phyloP scores from a whole-genome alignment of 495 filamentous ascomycete genomes.

The Aspergillus mulundensis region DNA sequence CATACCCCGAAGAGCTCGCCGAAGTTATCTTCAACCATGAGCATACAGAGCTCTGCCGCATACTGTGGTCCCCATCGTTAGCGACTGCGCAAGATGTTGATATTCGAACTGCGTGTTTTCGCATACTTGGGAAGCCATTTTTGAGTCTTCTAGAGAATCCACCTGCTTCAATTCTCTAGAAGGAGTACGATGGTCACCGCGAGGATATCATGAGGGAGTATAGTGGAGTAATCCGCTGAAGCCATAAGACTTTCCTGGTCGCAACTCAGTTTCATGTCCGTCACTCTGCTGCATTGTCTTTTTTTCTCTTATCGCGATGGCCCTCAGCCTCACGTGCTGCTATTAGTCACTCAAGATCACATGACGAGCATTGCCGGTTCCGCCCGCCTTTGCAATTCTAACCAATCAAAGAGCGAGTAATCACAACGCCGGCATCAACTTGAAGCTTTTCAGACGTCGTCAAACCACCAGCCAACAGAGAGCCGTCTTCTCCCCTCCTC shows the following conservation, averaged over 20 bases:
- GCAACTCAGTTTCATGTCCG: not conserved
- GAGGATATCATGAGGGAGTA: slow-evolving; percentile 34
- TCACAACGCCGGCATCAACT: slow-evolving; percentile 40
- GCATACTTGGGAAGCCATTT: slow-evolving; percentile 54
- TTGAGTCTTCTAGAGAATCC: slow-evolving; percentile 60
- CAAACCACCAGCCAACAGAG: slow-evolving; percentile 21
- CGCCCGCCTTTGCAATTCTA: slow-evolving; percentile 38
- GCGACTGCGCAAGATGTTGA: slow-evolving; percentile 23
- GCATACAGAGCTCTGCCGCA: slow-evolving; percentile 75
- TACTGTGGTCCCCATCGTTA: slow-evolving; percentile 41
- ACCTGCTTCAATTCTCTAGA: slow-evolving; percentile 63
- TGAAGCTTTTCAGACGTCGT: slow-evolving; percentile 49
- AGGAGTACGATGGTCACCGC: slow-evolving; percentile 62
- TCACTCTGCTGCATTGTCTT: slow-evolving; percentile 2
- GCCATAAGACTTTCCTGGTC: not conserved
- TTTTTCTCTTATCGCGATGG: slow-evolving; percentile 35
- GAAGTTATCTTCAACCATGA: slow-evolving; percentile 83
- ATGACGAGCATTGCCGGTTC: slow-evolving; percentile 39
- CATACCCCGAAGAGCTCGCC: slow-evolving; percentile 88
- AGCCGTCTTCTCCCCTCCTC: slow-evolving; percentile 17
- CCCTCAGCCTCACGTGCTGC: slow-evolving; percentile 13
- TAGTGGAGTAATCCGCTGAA: too few relatives aligned
- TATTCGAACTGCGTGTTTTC: not conserved
- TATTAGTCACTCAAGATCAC: slow-evolving; percentile 32
- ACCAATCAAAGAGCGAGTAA: slow-evolving; percentile 43